These are phyloP conservation scores for Babesia ovata DNA, from an alignment of 169 alveolate species.

Conservation along the genomic window DNA sequence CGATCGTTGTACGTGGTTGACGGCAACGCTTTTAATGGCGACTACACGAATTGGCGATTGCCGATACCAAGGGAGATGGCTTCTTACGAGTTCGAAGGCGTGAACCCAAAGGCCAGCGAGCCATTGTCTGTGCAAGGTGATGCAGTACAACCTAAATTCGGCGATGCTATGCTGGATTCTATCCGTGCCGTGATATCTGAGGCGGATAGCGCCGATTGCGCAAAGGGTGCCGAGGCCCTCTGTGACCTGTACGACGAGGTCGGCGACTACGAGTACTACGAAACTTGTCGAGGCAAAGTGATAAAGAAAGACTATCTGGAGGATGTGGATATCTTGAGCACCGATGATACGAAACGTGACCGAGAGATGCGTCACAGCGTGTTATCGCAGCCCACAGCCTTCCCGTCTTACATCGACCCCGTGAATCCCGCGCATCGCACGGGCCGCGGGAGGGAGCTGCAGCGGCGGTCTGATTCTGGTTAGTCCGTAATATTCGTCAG, in stretches of 20 bases:
- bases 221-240: conserved; percentile 14
- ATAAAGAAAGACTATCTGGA: conserved; percentile 38
- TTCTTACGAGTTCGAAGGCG: conserved; percentile 42
- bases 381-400: conserved; percentile 54
- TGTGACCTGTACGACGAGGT: conserved; percentile 62
- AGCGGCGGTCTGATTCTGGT: conserved; percentile 72
- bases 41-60: conserved; percentile 42
- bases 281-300: conserved; percentile 10
- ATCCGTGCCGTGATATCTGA: conserved; percentile 39
- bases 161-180: conserved; percentile 38
- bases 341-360: conserved; percentile 29
- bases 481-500: background rate
- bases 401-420: conserved; percentile 78
- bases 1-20: conserved; percentile 42
- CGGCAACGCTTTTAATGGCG: conserved; percentile 64
- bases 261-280: conserved; percentile 53
- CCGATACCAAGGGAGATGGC: conserved; percentile 56
- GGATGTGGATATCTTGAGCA: conserved; percentile 20
- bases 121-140: conserved; percentile 19
- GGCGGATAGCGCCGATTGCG: conserved; percentile 3
- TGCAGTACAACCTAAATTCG: conserved; percentile 29
- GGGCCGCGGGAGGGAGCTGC: conserved; percentile 77
- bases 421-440: conserved; percentile 74
- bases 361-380: conserved; percentile 53
- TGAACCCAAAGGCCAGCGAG: conserved; percentile 34